These are phyloP conservation scores for Mycosphaerella arachidis DNA, from an alignment of 2,329 filamentous ascomycete species.

Conservation along the genomic window DNA sequence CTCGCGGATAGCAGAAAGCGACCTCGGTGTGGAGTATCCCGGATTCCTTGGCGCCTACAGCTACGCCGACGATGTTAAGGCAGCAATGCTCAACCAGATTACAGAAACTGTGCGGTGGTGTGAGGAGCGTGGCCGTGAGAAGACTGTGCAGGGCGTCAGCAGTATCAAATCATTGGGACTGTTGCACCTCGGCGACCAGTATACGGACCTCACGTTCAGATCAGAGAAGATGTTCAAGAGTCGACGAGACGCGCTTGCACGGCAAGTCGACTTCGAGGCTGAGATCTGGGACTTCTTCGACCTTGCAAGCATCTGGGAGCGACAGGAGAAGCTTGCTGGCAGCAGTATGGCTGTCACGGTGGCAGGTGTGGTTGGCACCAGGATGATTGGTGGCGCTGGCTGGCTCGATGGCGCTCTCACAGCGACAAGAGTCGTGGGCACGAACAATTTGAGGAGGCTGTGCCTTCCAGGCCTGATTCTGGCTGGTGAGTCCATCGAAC, in stretches of 20 bases:
- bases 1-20: conserved; percentile 65
- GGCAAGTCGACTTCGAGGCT: conserved; percentile 80
- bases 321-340: conserved; percentile 90
- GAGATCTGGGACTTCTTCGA: conserved; percentile 95
- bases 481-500: conserved; percentile 58
- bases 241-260: conserved; percentile 72
- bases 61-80: conserved; percentile 88
- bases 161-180: conserved; percentile 85
- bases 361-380: conserved; percentile 75
- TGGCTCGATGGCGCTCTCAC: conserved; percentile 87
- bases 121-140: conserved; percentile 77
- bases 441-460: conserved; percentile 73
- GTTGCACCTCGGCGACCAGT: conserved; percentile 81
- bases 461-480: conserved; percentile 75
- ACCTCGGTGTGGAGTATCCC: conserved; percentile 80
- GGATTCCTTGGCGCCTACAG: conserved; percentile 80
- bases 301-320: conserved; percentile 72
- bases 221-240: conserved; percentile 92
- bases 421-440: conserved; percentile 73
- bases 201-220: conserved; percentile 79
- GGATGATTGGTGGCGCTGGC: conserved; percentile 74
- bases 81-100: conserved; percentile 86
- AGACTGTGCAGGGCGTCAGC: conserved; percentile 75
- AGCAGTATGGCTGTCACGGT: conserved; percentile 93
- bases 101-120: conserved; percentile 71